Evolutionary conservation across 495 filamentous ascomycete species (phyloP).

Genomic region (Cenococcum geophilum): DNA sequence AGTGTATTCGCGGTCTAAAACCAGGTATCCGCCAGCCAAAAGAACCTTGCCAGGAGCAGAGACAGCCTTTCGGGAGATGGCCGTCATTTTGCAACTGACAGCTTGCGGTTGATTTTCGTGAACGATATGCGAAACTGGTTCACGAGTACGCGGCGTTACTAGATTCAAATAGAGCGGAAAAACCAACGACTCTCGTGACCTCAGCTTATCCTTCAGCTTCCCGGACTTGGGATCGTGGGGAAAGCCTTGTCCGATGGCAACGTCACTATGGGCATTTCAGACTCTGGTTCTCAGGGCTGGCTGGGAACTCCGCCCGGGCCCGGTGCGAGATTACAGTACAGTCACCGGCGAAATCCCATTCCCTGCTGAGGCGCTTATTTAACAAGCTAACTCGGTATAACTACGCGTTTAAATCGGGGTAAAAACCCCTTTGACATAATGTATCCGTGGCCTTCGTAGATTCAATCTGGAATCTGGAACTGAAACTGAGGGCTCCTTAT

Average conservation of each 20-base stretch:
- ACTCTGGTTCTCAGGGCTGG: background rate
- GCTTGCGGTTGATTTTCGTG: slow-evolving; percentile 1
- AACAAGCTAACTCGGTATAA: too few relatives aligned
- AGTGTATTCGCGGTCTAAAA: slow-evolving; percentile 81
- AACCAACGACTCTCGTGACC: slow-evolving; percentile 3
- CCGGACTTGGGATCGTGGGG: slow-evolving; percentile 1
- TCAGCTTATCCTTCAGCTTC: slow-evolving; percentile 6
- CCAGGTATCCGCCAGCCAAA: slow-evolving; percentile 88
- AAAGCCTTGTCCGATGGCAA: background rate
- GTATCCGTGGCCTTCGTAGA: too few relatives aligned
- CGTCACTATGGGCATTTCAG: background rate
- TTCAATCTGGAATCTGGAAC: too few relatives aligned
- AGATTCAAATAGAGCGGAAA: background rate
- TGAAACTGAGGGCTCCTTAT: too few relatives aligned
- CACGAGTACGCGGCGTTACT: background rate
- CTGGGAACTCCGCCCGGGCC: background rate
- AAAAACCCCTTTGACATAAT: too few relatives aligned
- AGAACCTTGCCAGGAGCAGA: slow-evolving; percentile 96
- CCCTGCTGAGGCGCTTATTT: too few relatives aligned
- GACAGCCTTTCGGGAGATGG: slow-evolving; percentile 51
- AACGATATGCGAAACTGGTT: slow-evolving; percentile 1
- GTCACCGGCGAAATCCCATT: too few relatives aligned
- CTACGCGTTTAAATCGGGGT: too few relatives aligned
- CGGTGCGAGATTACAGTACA: too few relatives aligned
- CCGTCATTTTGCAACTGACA: background rate